A percentile compares a stretch with the other conserved stretches of the same genome.
phyloP scores from a whole-genome alignment of 2,329 filamentous ascomycete genomes.

The Hortaea werneckii region DNA sequence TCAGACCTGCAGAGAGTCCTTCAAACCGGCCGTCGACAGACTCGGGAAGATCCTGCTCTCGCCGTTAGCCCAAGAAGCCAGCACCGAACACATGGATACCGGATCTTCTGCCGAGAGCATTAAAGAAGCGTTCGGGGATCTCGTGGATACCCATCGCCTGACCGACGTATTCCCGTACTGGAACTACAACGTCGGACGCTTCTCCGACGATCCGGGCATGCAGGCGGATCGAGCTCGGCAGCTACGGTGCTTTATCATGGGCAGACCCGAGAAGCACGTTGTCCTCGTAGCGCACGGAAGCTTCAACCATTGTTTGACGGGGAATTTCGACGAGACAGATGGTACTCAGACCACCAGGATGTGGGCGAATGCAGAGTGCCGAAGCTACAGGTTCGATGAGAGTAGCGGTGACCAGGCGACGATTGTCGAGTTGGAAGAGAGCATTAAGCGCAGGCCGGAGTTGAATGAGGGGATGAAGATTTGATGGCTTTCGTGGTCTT shows the following conservation, averaged over 20 bases:
- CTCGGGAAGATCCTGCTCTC: slow-evolving; percentile 8
- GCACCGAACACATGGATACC: slow-evolving; percentile 12
- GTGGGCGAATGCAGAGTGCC: slow-evolving; percentile 14
- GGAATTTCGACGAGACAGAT: slow-evolving; percentile 11
- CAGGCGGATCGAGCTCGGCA: slow-evolving; percentile 6
- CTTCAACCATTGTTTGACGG: slow-evolving; percentile 12
- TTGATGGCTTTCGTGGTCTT: not conserved
- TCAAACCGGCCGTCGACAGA: slow-evolving; percentile 28
- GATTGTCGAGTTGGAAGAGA: slow-evolving; percentile 8
- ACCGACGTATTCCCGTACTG: slow-evolving; percentile 36
- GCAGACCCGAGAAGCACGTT: slow-evolving; percentile 12
- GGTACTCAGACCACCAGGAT: slow-evolving; percentile 6
- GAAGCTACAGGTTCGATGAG: slow-evolving; percentile 10
- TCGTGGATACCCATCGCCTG: slow-evolving; percentile 45
- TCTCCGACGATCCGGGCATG: slow-evolving; percentile 1
- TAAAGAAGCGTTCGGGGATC: slow-evolving; percentile 6
- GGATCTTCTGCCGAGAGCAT: slow-evolving; percentile 5
- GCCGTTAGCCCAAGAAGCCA: slow-evolving; percentile 12
- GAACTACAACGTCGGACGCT: slow-evolving; percentile 9
- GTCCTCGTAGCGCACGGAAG: slow-evolving; percentile 12
- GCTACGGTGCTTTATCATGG: slow-evolving; percentile 6
- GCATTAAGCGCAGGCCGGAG: slow-evolving; percentile 1
- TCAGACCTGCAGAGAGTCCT: slow-evolving; percentile 12
- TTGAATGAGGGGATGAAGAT: not conserved
- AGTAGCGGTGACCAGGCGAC: slow-evolving; percentile 2